Evolutionary conservation across 306 rosid genomes (phyloP), one percentile per base, ranked within the genome.

Genomic region (Ochetophila trinervis): DNA sequence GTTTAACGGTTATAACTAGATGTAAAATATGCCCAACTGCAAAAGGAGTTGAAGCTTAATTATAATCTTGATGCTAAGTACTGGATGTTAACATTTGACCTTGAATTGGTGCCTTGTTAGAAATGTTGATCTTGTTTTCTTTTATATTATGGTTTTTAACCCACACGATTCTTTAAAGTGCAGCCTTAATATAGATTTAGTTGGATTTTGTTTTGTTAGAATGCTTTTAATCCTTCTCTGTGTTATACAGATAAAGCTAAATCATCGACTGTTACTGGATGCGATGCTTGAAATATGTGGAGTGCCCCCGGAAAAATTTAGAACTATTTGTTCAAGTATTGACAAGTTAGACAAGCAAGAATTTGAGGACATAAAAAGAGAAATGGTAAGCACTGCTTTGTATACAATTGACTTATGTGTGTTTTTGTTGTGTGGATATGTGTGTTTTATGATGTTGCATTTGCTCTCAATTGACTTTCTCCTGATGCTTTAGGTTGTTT

Each of bases 271-370:
- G 85, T 66, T 90, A 72, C 79, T 93, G 70, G 97, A 90, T 80
- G 96, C 96, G 68, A 90, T 90, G 99, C 82, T 93, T 82, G 88
- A 84, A 76, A 84, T 90, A 64, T 90, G 97, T 80, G 96, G 99
- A 61, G 97, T 93, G 55, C 99, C 91, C 17, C 77, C 88, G 13
- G 86, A 88, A 67, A 90, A 93, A 78, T 93, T 93, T 69, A 90
- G 99, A 79, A 90, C 99, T 65, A 93, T 93, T 70, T 93, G 97
- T 72, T 88, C 99, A 49, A 93, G 91, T 71, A 86, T 93, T 47
- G 99, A 93, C 86, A 90, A 93, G 74, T 83, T 87, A 63, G 97
- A 93, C 84, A 93, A 93, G 71, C 99, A 90, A 74, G 51, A 94
- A 27, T 93, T 93, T 64, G 84, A 93, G 55, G 87, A 93, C 76